These are phyloP conservation scores for Flaveria bidentis DNA, from an alignment of 129 eudicot species.

Conservation along the genomic window DNA sequence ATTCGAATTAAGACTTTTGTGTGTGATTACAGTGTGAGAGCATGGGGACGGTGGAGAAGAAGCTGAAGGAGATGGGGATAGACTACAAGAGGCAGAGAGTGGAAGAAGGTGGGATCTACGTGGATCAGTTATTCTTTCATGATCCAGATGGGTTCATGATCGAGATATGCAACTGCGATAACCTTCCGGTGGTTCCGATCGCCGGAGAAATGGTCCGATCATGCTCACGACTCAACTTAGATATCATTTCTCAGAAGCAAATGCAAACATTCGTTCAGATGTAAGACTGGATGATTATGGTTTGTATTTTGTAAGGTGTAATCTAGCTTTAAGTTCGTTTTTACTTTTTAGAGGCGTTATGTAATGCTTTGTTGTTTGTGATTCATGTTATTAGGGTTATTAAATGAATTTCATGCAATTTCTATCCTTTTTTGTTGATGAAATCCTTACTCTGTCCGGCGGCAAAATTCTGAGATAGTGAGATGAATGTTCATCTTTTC, in stretches of 20 bases:
- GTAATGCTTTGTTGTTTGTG: background rate
- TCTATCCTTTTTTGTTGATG: background rate
- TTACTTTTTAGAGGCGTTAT: background rate
- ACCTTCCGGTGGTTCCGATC: conserved; percentile 76
- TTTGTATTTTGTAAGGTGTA: background rate
- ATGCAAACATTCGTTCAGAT: conserved; percentile 32
- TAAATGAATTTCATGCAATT: background rate
- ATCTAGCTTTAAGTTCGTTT: background rate
- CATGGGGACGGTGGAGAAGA: conserved; percentile 90
- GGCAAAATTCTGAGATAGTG: too few relatives aligned
- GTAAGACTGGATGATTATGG: background rate
- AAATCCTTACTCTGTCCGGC: too few relatives aligned
- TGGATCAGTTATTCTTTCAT: conserved; percentile 87
- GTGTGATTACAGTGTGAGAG: conserved; percentile 70
- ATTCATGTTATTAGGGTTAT: background rate
- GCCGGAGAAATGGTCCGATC: conserved; percentile 81
- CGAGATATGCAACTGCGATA: conserved; percentile 91
- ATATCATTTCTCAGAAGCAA: conserved; percentile 44
- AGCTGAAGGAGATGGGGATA: conserved; percentile 75
- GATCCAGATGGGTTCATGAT: conserved; percentile 98
- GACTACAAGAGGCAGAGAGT: conserved; percentile 62
- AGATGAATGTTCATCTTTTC: too few relatives aligned
- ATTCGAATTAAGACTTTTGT: background rate
- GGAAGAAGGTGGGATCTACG: conserved; percentile 84
- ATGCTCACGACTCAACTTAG: conserved; percentile 64